phyloP scores from a whole-genome alignment of 1,284 basidiomycete species.

The Melampsora larici-populina region DNA sequence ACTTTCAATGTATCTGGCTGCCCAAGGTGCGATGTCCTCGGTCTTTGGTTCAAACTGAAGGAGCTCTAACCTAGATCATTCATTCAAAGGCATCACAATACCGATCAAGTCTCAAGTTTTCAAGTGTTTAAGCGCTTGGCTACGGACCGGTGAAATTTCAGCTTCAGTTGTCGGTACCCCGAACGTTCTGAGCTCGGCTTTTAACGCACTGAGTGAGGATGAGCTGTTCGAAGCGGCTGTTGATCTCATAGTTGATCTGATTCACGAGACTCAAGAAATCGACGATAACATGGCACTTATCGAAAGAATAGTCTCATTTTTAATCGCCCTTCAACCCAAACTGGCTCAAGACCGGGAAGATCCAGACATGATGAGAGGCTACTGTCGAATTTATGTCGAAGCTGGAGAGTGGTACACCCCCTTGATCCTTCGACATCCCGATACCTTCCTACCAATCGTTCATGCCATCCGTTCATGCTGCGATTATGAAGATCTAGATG shows the following conservation, averaged over 20 bases:
- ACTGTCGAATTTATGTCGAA: conserved; percentile 86
- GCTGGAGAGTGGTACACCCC: conserved; percentile 92
- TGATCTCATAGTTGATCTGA: conserved; percentile 86
- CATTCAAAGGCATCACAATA: conserved; percentile 58
- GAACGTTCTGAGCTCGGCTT: conserved; percentile 48
- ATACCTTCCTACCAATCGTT: conserved; percentile 87
- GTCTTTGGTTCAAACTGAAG: background rate
- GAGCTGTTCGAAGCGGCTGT: conserved; percentile 87
- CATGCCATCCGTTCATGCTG: conserved; percentile 93
- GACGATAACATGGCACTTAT: conserved; percentile 89
- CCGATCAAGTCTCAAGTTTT: conserved; percentile 52
- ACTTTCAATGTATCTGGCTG: conserved; percentile 39
- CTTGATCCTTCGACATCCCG: conserved; percentile 81
- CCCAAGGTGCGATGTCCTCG: conserved; percentile 20
- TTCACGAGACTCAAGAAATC: conserved; percentile 97
- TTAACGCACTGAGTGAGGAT: conserved; percentile 56
- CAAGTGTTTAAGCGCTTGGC: conserved; percentile 52
- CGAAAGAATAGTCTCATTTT: conserved; percentile 75
- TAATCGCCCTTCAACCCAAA: conserved; percentile 69
- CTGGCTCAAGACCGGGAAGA: conserved; percentile 59
- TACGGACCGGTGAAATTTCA: conserved; percentile 53
- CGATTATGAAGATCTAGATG: conserved; percentile 87
- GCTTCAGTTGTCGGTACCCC: conserved; percentile 50
- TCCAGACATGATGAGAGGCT: conserved; percentile 81
- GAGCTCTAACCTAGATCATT: background rate